These are phyloP conservation scores for Ampelomyces quisqualis DNA, from an alignment of 2,329 filamentous ascomycete genomes.

Conservation along the genomic window DNA sequence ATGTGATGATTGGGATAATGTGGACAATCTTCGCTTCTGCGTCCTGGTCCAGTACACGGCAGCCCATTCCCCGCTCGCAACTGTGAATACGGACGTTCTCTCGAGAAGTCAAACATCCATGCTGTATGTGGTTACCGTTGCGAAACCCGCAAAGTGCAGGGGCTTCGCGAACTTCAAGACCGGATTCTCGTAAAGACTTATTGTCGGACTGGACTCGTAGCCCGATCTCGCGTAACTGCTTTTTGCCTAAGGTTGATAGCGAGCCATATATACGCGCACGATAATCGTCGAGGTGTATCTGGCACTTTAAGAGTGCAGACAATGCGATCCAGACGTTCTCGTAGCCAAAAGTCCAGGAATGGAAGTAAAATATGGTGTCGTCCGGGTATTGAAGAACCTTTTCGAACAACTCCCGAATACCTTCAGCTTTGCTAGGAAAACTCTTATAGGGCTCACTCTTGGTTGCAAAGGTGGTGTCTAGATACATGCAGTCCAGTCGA, in stretches of 20 bases:
- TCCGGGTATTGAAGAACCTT: slow-evolving; percentile 68
- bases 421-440: slow-evolving; percentile 70
- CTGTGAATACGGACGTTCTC: slow-evolving; percentile 72
- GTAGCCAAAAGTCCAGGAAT: slow-evolving; percentile 90
- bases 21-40: slow-evolving; percentile 59
- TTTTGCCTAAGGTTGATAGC: slow-evolving; percentile 40
- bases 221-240: slow-evolving; percentile 34
- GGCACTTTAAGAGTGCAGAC: slow-evolving; percentile 65
- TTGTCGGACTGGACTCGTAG: slow-evolving; percentile 38
- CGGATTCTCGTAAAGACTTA: slow-evolving; percentile 29
- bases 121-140: slow-evolving; percentile 68
- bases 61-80: slow-evolving; percentile 73
- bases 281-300: slow-evolving; percentile 83
- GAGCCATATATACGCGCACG: slow-evolving; percentile 72
- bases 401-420: slow-evolving; percentile 69
- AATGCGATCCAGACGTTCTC: slow-evolving; percentile 89
- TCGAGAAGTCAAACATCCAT: slow-evolving; percentile 70
- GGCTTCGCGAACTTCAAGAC: slow-evolving; percentile 56
- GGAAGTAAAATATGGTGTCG: slow-evolving; percentile 78
- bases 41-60: slow-evolving; percentile 53
- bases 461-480: slow-evolving; percentile 79
- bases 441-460: slow-evolving; percentile 51
- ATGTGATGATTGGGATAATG: slow-evolving; percentile 76
- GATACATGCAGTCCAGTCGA: slow-evolving; percentile 75
- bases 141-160: slow-evolving; percentile 70